Percentiles rank a stretch among this genome's conserved stretches.
Evolutionary conservation across 2,329 filamentous ascomycete species (phyloP).

Genomic region (Colletotrichum trifolii): DNA sequence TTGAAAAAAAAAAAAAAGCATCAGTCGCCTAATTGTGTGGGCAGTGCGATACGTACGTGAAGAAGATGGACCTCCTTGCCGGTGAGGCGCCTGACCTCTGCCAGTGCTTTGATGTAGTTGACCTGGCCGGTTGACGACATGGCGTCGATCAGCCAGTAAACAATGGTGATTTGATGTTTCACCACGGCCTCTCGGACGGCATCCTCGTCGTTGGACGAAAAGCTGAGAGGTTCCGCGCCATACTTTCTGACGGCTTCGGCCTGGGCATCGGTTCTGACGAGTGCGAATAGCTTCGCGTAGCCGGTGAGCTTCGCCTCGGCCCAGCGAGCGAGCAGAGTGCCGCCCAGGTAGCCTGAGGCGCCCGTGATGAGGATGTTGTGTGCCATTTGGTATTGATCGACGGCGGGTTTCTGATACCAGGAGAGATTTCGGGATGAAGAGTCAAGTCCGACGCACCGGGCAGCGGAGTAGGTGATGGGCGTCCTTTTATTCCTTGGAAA

Average conservation of each 20-base stretch:
- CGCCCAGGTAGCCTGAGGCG: slow-evolving; percentile 64
- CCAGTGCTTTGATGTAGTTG: slow-evolving; percentile 58
- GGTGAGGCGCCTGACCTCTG: slow-evolving; percentile 50
- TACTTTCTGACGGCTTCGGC: slow-evolving; percentile 56
- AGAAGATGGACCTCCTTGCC: background rate
- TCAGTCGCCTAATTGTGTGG: too few species aligned
- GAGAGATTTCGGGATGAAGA: too few species aligned
- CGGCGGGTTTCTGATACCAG: too few species aligned
- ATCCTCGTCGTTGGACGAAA: slow-evolving; percentile 51
- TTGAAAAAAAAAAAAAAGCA: too few species aligned
- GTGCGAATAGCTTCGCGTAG: slow-evolving; percentile 57
- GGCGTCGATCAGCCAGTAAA: slow-evolving; percentile 60
- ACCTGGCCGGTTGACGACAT: slow-evolving; percentile 45
- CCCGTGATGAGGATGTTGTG: slow-evolving; percentile 61
- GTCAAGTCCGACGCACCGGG: too few species aligned
- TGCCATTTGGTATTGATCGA: background rate
- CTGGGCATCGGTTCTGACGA: slow-evolving; percentile 58
- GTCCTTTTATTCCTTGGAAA: too few species aligned
- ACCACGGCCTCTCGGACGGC: slow-evolving; percentile 51
- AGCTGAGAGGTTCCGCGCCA: slow-evolving; percentile 52
- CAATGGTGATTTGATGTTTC: slow-evolving; percentile 56
- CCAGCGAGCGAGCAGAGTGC: slow-evolving; percentile 55
- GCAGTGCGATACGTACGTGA: background rate
- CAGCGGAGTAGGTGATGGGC: too few species aligned
- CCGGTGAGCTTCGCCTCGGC: slow-evolving; percentile 46